phyloP scores from a whole-genome alignment of 345 rosid species.

The Populus tremula region DNA sequence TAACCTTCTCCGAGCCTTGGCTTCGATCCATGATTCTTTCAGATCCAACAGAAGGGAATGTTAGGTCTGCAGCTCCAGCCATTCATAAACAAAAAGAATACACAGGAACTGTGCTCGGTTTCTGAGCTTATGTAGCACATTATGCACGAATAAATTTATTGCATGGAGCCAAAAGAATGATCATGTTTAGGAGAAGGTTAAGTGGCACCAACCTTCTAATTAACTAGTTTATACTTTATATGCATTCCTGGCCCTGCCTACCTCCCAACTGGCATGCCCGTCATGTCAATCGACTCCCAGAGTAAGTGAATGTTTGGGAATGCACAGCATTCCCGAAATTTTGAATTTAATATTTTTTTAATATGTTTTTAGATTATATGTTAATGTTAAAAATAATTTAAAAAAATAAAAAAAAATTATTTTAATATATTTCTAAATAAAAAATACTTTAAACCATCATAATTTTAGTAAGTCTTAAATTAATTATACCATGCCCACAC shows the following conservation, averaged over 20 bases:
- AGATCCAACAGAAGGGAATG: slow-evolving; percentile 40
- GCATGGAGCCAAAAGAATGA: slow-evolving; percentile 65
- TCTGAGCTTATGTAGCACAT: slow-evolving; percentile 55
- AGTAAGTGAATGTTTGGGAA: too few relatives aligned
- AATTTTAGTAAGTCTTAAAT: neutral
- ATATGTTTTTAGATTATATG: accelerated
- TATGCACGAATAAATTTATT: slow-evolving; percentile 41
- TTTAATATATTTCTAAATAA: too few relatives aligned
- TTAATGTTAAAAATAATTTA: too few relatives aligned
- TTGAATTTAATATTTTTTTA: too few relatives aligned
- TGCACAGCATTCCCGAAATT: too few relatives aligned
- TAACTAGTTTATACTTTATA: slow-evolving; percentile 23
- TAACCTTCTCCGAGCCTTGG: slow-evolving; percentile 47
- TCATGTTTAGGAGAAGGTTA: slow-evolving; percentile 72
- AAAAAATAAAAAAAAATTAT: too few relatives aligned
- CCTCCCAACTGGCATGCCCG: slow-evolving; percentile 44
- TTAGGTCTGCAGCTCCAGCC: slow-evolving; percentile 56
- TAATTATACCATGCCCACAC: neutral
- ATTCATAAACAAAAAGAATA: slow-evolving; percentile 25
- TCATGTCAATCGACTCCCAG: slow-evolving; percentile 60
- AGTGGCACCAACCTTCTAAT: slow-evolving; percentile 58
- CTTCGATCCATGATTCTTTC: slow-evolving; percentile 42
- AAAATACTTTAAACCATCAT: too few relatives aligned
- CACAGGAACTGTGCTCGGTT: slow-evolving; percentile 16
- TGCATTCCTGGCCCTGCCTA: slow-evolving; percentile 45